phyloP scores from a whole-genome alignment of 1,139 yeast species.

The Lodderomyces oxycetoniae region DNA sequence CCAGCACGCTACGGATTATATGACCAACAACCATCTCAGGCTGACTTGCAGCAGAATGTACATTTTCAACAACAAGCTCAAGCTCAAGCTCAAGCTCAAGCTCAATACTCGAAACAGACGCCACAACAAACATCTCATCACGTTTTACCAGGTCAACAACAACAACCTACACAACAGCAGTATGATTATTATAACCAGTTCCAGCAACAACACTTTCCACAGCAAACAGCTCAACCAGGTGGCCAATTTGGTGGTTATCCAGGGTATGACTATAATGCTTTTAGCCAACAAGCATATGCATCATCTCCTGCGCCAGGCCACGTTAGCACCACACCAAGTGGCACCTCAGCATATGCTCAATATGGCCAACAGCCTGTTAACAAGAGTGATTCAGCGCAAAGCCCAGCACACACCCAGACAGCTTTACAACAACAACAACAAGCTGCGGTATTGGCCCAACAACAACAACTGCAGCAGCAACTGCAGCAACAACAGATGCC shows the following conservation, averaged over 20 bases:
- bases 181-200: constrained; percentile 24
- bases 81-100: constrained; percentile 14
- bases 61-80: constrained; percentile 13
- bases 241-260: constrained; percentile 45
- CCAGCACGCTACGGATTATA: constrained; percentile 12
- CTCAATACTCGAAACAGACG: constrained; percentile 12
- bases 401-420: constrained; percentile 28
- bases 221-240: constrained; percentile 40
- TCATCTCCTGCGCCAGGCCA: constrained; percentile 37
- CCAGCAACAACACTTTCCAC: constrained; percentile 43
- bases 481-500: constrained; percentile 19
- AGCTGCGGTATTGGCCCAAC: constrained; percentile 8
- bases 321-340: constrained; percentile 21
- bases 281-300: constrained; percentile 33
- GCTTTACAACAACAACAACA: constrained; percentile 17
- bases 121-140: constrained; percentile 17
- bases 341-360: constrained; percentile 21
- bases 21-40: constrained; percentile 15
- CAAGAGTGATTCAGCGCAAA: constrained; percentile 19
- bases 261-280: constrained; percentile 40
- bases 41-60: constrained; percentile 13
- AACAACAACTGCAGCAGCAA: constrained; percentile 10
- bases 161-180: constrained; percentile 19
- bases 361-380: constrained; percentile 26
- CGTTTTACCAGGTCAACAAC: constrained; percentile 19